Evolutionary conservation across 805 yeast species (phyloP).

Genomic region (Yamadazyma kitorensis): DNA sequence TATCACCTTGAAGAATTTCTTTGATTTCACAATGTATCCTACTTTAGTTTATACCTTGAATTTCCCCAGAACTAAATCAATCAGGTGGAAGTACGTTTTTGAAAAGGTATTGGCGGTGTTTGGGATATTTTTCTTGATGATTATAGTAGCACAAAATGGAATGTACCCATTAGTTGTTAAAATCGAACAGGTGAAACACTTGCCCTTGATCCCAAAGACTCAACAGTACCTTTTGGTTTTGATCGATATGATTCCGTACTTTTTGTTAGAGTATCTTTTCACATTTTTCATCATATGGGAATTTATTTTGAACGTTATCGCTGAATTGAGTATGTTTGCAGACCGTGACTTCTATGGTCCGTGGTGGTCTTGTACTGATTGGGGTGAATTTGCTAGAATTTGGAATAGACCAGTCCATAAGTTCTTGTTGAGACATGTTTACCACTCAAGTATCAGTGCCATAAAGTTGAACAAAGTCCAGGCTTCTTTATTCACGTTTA

Average conservation of each 20-base stretch:
- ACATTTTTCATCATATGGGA: constrained; percentile 95
- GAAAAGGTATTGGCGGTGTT: constrained; percentile 77
- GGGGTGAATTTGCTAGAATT: constrained; percentile 89
- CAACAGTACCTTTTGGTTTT: constrained; percentile 55
- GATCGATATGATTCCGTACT: constrained; percentile 76
- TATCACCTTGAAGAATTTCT: constrained; percentile 62
- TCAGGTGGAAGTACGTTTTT: constrained; percentile 67
- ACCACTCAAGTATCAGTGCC: constrained; percentile 83
- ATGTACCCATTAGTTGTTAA: constrained; percentile 71
- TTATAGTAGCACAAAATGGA: constrained; percentile 69
- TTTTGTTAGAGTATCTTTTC: constrained; percentile 69
- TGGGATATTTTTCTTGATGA: constrained; percentile 83
- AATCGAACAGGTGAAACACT: constrained; percentile 51
- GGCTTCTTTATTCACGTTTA: constrained; percentile 77
- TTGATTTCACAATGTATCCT: constrained; percentile 83
- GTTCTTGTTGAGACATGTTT: constrained; percentile 87
- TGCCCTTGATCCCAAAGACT: constrained; percentile 46
- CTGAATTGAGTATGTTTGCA: constrained; percentile 82
- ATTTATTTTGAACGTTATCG: constrained; percentile 82
- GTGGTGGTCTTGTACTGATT: constrained; percentile 96
- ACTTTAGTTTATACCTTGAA: constrained; percentile 80
- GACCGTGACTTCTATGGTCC: constrained; percentile 92
- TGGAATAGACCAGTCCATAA: constrained; percentile 96
- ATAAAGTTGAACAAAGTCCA: constrained; percentile 58
- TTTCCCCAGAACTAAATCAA: constrained; percentile 69